phyloP scores from a whole-genome alignment of 2,329 filamentous ascomycete species.

The Aspergillus sp. region DNA sequence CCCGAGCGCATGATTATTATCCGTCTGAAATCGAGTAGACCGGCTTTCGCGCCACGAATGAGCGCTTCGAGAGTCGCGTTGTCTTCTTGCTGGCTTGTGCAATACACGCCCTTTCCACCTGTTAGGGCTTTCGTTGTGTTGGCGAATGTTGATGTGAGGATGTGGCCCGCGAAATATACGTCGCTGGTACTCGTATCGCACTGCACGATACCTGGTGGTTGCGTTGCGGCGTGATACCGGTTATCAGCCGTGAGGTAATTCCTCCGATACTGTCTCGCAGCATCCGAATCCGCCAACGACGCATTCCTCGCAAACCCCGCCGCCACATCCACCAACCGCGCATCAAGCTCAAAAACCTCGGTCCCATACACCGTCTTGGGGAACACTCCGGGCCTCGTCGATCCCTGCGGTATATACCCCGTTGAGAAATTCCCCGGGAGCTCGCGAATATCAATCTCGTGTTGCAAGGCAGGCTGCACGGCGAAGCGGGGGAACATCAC shows the following conservation, averaged over 20 bases:
- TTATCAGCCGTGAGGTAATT: constrained; percentile 49
- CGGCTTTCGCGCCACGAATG: constrained; percentile 61
- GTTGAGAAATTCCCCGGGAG: constrained; percentile 68
- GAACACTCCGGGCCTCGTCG: constrained; percentile 59
- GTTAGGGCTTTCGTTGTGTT: constrained; percentile 68
- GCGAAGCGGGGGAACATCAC: constrained; percentile 72
- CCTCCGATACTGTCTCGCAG: constrained; percentile 58
- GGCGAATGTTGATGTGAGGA: constrained; percentile 67
- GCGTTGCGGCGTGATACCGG: constrained; percentile 48
- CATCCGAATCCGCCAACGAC: constrained; percentile 56
- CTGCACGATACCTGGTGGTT: constrained; percentile 60
- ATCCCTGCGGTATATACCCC: constrained; percentile 71
- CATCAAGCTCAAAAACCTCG: constrained; percentile 72
- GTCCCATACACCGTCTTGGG: constrained; percentile 67
- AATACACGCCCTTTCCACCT: constrained; percentile 70
- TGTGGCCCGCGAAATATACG: constrained; percentile 69
- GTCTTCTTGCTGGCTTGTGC: constrained; percentile 74
- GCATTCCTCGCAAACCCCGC: constrained; percentile 57
- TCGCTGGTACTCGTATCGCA: constrained; percentile 74
- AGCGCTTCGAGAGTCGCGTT: constrained; percentile 71
- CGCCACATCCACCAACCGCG: constrained; percentile 59
- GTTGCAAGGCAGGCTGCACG: constrained; percentile 75
- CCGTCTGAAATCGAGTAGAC: constrained; percentile 67
- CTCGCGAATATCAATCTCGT: constrained; percentile 74
- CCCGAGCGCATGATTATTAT: constrained; percentile 71